Evolutionary conservation across 1,139 yeast genomes (phyloP), one percentile per base, ranked within the genome.

Genomic region (Saccharomyces hybrid): DNA sequence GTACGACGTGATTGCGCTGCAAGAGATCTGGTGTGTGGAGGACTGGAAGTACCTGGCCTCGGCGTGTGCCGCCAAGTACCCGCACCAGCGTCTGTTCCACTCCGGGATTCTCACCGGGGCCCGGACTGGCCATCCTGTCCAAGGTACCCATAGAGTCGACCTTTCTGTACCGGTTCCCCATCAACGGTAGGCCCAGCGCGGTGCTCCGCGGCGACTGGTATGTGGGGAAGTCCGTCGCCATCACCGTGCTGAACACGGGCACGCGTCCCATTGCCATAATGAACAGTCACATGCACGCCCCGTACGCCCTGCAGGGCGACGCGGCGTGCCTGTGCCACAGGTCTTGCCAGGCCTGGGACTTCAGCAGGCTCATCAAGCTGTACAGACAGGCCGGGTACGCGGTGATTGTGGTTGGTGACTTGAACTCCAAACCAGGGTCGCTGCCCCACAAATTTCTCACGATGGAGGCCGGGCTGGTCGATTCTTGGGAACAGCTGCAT

Each of bases 251-350:
- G 49, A 68, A 68, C 21, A 64, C 72, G 1, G 76, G 77, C 14
- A 68, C 75, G 3, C 71, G 77, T 19, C 88, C 85, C 14, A 73
- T 93, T 50, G 97, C 95, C 12, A 71, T 95, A 7, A 74, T 93
- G 65, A 91, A 91, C 66, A 85, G 96, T 16, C 99, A 93, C 68
- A 86, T 95, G 93, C 99, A 93, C 72, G 99, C 99, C 1, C 99
- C 99, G 0, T 93, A 93, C 67, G 82, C 95, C 0, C 64, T 71
- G 34, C 73, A 75, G 0, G 98, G 98, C 0, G 97, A 89, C 71
- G 95, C 95, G 4, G 86, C 95, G 4, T 93, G 95, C 68, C 76
- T 84, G 2, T 88, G 97, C 61, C 98, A 93, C 68, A 75, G 99
- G 53, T 85, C 97, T 0, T 82, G 95, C 57, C 99, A 93, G 71